A percentile compares a stretch with the other conserved stretches of the same genome.
These are phyloP conservation scores for Nicotiana tomentosiformis DNA, from an alignment of 257 asterid species.

Conservation along the genomic window DNA sequence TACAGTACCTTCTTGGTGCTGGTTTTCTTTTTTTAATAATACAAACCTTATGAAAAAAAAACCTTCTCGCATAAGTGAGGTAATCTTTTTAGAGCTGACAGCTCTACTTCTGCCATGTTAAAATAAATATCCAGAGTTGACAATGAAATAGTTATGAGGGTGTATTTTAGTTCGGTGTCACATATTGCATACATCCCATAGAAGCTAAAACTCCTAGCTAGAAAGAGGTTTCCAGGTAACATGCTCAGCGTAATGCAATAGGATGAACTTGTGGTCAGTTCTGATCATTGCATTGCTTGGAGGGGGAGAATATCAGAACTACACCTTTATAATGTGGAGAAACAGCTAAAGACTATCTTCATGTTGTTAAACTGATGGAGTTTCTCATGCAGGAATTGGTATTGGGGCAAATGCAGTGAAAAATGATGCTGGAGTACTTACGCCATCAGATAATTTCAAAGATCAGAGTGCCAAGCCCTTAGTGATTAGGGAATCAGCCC, in stretches of 20 bases:
- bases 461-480: slow-evolving; percentile 28
- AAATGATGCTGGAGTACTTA: slow-evolving; percentile 6
- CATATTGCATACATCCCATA: background rate
- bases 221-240: background rate
- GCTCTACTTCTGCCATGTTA: background rate
- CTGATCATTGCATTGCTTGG: background rate
- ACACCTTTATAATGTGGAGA: background rate
- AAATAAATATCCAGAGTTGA: background rate
- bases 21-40: background rate
- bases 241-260: background rate
- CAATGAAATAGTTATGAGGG: background rate
- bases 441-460: slow-evolving; percentile 20
- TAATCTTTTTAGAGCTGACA: background rate
- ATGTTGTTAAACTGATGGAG: slow-evolving; percentile 13
- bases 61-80: background rate
- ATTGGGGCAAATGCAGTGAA: slow-evolving; percentile 9
- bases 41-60: background rate
- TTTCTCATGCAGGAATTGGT: slow-evolving; percentile 32
- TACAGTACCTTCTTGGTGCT: background rate
- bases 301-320: background rate
- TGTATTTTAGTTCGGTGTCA: background rate
- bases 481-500: background rate
- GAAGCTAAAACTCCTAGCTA: background rate
- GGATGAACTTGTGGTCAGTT: background rate
- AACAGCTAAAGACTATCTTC: background rate